Base-by-base conservation (phyloP, 495 filamentous ascomycete species). In the Daldinia caldariorum region DNA sequence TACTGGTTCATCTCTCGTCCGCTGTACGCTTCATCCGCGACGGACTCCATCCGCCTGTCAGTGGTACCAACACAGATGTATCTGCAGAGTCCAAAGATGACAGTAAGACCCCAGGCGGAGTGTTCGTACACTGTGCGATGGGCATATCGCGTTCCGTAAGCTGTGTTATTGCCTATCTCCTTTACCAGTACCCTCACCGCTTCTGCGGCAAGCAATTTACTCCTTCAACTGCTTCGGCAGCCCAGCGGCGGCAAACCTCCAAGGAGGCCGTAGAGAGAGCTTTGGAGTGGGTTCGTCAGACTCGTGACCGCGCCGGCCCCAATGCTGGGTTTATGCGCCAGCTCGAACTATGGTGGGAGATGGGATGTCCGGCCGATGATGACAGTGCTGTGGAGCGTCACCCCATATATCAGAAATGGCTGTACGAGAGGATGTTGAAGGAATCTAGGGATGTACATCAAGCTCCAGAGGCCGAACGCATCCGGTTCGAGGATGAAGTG, bases 81-180 rank as follows among this genome's bases (percentile, higher is more conserved):
- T 35, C 50, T 4, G 49, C 34, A 16, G 43, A 61, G 12, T 14
- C 57, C 13, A 39, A 39, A 57, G 53, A 65, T 13, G 54, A 73
- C 55, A 64, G 54, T 26, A 59, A 26, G 29, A 53, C 38, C 29
- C 60, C 74, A 34, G 75, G 76, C n/a, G 80, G 76, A 20, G 80
- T 84, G 49, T 79, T 81, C 45, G 83, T 83, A 64, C 79, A 81
- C 79, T 97, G 95, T 85, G 94, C 93, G 34, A 97, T 97, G 93
- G 95, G 95, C 35, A 94, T 94, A 80, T 97, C 93, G 57, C 92
- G 95, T 55, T 97, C 94, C 22, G 90, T 93, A 67, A 89, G 93
- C 49, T 84, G 93, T 69, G 84, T 93, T 66, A 85, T 95, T 58
- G 94, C 96, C 73, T 97, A 93, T 80, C 82, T 98, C 58, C 90